phyloP scores from a whole-genome alignment of 2,329 filamentous ascomycete genomes.

The Beauveria brongniartii region DNA sequence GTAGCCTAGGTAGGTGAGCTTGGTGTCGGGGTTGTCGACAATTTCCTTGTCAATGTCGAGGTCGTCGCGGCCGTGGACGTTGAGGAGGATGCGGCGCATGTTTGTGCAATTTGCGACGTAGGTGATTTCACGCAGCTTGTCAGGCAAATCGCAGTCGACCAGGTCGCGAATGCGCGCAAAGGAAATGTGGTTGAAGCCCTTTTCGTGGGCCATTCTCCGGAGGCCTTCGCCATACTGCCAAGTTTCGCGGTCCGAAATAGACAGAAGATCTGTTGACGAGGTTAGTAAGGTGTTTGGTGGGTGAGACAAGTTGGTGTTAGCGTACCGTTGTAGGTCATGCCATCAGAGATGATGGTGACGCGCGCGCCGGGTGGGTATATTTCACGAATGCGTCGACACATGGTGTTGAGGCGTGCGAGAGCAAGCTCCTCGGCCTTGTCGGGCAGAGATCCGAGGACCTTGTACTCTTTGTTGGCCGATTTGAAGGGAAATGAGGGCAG shows the following conservation, averaged over 20 bases:
- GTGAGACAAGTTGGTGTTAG: neutral
- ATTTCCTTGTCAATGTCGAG: slow-evolving; percentile 23
- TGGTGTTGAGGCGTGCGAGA: slow-evolving; percentile 18
- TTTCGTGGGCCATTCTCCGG: slow-evolving; percentile 28
- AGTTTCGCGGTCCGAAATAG: slow-evolving; percentile 36
- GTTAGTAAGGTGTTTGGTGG: no score
- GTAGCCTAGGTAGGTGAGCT: slow-evolving; percentile 24
- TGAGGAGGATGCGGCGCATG: slow-evolving; percentile 22
- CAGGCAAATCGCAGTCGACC: slow-evolving; percentile 29
- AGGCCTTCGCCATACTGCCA: slow-evolving; percentile 42
- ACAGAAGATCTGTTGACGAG: slow-evolving; percentile 32
- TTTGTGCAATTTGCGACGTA: slow-evolving; percentile 25
- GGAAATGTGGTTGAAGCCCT: slow-evolving; percentile 31
- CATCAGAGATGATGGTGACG: slow-evolving; percentile 41
- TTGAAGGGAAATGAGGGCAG: slow-evolving; percentile 26
- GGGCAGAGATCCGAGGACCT: slow-evolving; percentile 22
- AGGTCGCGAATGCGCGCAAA: slow-evolving; percentile 40
- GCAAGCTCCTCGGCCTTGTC: slow-evolving; percentile 26
- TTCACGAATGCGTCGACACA: slow-evolving; percentile 21
- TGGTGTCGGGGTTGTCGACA: slow-evolving; percentile 19
- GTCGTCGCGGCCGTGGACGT: slow-evolving; percentile 18
- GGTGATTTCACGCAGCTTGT: slow-evolving; percentile 33
- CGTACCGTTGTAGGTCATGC: slow-evolving; percentile 44
- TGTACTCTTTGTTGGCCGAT: slow-evolving; percentile 25
- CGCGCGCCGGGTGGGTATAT: slow-evolving; percentile 22